Evolutionary conservation across 2,329 filamentous ascomycete species (phyloP), one percentile per base, ranked within the genome.

Genomic region (Cordyceps tenuipes): DNA sequence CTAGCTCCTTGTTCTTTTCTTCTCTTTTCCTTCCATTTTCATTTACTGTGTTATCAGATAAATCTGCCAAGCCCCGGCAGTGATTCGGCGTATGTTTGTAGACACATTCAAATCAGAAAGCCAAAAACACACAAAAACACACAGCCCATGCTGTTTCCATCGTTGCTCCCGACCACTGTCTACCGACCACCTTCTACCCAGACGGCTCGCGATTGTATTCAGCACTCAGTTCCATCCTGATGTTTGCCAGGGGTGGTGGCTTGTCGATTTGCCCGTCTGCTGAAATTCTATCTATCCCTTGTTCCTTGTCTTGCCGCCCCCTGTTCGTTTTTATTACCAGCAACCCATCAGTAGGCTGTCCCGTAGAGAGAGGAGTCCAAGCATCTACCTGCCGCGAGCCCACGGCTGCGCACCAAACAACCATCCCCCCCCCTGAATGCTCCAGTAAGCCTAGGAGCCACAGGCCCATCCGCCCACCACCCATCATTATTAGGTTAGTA

Each of bases 371-470:
- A n/a, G 15, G 15, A 43, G 13, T n/a, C 39, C n/a, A 26, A 23
- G 19, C 36, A 44, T 44, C 51, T 44, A 54, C 51, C 53, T 56
- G 53, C 53, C 41, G 53, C 41, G 47, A 47, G 53, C 53, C 43
- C 39, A 17, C 34, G 34, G 39, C 41, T 17, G 39, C 36, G 51
- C 36, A 53, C 52, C 23, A 54, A 44, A 43, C 51, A 44, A 44
- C 36, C 15, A 5, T 19, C 26, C 9, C 5, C 19, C 44, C 29
- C 17, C 26, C 29, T 29, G 29, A 8, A 6, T 29, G 29, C 29
- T 29, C 29, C 29, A 36, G 34, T 36, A 36, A 29, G 29, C 34
- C 34, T 23, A 23, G 34, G 12, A 36, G 34, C 34, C 34, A 36
- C 34, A 36, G 34, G 34, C 10, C 23, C 47, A 49, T 49, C 46